Conservation (phyloP, 768 basidiomycete species). For the Boletellus emodensis region DNA sequence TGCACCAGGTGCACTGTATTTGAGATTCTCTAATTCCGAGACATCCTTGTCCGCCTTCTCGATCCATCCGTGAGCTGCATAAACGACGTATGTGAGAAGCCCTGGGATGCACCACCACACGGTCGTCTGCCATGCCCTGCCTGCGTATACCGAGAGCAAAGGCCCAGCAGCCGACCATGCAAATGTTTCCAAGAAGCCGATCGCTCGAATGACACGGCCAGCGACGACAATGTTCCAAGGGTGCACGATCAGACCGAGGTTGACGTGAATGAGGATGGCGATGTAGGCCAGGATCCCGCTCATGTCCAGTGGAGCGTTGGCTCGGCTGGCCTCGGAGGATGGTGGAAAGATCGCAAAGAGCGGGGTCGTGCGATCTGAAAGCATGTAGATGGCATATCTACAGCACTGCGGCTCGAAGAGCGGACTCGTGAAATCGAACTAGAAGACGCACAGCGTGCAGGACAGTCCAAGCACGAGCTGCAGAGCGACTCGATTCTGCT, state of each 20-base stretch:
- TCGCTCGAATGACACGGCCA: slow-evolving; percentile 27
- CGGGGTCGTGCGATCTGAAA: slow-evolving; percentile 45
- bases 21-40: slow-evolving; percentile 47
- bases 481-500: slow-evolving; percentile 37
- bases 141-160: slow-evolving; percentile 44
- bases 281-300: slow-evolving; percentile 45
- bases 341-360: slow-evolving; percentile 43
- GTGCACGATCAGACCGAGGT: slow-evolving; percentile 43
- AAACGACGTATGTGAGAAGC: slow-evolving; percentile 41
- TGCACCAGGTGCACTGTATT: slow-evolving; percentile 54
- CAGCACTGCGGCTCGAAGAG: slow-evolving; percentile 6
- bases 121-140: slow-evolving; percentile 49
- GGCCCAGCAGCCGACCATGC: slow-evolving; percentile 46
- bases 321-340: slow-evolving; percentile 3
- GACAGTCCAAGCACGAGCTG: slow-evolving; percentile 44
- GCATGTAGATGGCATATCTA: slow-evolving; percentile 49
- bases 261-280: slow-evolving; percentile 48
- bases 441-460: slow-evolving; percentile 39
- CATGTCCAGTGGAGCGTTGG: slow-evolving; percentile 38
- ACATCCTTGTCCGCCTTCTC: slow-evolving; percentile 44
- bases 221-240: slow-evolving; percentile 31
- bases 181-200: slow-evolving; percentile 31
- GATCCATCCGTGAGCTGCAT: slow-evolving; percentile 44
- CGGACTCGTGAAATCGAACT: background rate
- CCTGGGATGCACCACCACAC: slow-evolving; percentile 51